Evolutionary conservation across 177 flowering plant genomes (phyloP).

Genomic region (Vitis hybrid): DNA sequence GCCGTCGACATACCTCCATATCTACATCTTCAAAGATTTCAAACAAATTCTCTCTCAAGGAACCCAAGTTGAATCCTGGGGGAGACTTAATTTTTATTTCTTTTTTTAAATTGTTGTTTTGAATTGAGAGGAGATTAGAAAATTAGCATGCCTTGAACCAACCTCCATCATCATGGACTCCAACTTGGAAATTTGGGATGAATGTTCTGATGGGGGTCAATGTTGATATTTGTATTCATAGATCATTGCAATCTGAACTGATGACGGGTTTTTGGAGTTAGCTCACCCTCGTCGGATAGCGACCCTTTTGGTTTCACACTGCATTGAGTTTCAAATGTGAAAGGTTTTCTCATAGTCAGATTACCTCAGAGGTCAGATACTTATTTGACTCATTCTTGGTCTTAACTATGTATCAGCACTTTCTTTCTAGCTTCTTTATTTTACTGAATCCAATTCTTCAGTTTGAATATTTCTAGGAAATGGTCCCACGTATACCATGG

Average conservation of each 20-base stretch:
- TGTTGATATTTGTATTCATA: no score
- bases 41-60: no score
- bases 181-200: constrained; percentile 2
- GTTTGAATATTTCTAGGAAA: background rate
- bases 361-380: constrained; percentile 9
- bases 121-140: no score
- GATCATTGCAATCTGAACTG: background rate
- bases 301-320: background rate
- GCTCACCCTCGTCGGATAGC: no score
- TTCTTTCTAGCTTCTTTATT: background rate
- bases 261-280: no score
- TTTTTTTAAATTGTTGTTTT: no score
- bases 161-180: background rate
- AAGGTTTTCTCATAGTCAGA: constrained; percentile 11
- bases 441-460: background rate
- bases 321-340: constrained; percentile 16
- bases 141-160: no score
- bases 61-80: no score
- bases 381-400: constrained; percentile 14
- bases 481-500: no score
- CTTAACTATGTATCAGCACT: background rate
- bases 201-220: constrained; percentile 4
- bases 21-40: no score
- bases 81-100: no score
- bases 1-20: no score